Base-by-base conservation (phyloP, 1,284 basidiomycete genomes). In the Cronartium ribicola region DNA sequence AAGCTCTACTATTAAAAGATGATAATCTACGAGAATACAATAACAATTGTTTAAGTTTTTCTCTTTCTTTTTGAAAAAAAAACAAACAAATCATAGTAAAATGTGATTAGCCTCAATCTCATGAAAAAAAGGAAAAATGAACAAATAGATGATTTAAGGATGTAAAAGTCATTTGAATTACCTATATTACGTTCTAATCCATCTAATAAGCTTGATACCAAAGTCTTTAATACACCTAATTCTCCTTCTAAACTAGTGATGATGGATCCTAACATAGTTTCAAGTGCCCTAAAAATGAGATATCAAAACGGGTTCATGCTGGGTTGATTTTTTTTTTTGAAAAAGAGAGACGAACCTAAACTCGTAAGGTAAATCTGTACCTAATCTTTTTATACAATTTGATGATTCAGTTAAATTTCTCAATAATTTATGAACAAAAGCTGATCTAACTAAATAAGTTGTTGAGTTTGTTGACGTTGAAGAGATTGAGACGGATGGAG, bases 161-260 rank as follows among this genome's bases (percentile, higher is more conserved):
- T n/a, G 17, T 8, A 41, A 43, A 10, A 46, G 4, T 1, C 41
- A 13, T 65, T 7, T 14, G 41, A 57, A 76, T 17, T 40, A 78
- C 78, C 91, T 78, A 96, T 95, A 79, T 94, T 89, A 77, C 92
- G 90, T 80, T 96, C 94, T 59, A 97, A 85, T 81, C 93, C 92
- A 13, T 89, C 89, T n/a, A 97, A 83, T 4, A 97, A 84, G 10
- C 91, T 90, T 65, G 90, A 89, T 64, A 96, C 90, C 20, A 95
- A 86, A 75, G 90, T 89, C 61, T 90, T 87, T 66, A 92, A 90
- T 79, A 93, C 94, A 8, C 89, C 89, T 88, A 95, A 90, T 82
- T 97, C 94, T 37, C 91, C 91, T 82, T 96, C 94, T 20, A 97
- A 84, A 0, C 92, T 92, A 77, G 90, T 90, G 66, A 92, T 83